phyloP scores from a whole-genome alignment of 331 rosid genomes.

The Prunus yedoensis region DNA sequence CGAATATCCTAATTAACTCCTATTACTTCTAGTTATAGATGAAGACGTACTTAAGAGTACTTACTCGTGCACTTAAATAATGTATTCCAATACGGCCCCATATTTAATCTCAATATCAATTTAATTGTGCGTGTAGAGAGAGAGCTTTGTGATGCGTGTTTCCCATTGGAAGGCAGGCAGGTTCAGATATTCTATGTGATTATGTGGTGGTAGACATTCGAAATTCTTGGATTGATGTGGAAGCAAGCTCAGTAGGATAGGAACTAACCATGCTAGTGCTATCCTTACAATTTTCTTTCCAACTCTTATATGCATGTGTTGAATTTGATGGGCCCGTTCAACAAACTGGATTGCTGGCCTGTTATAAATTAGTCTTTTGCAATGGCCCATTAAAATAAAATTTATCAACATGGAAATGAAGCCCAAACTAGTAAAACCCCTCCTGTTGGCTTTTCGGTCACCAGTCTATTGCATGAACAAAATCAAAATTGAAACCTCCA shows the following conservation, averaged over 20 bases:
- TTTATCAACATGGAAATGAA: neutral
- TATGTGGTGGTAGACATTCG: neutral
- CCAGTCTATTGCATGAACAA: too few relatives aligned
- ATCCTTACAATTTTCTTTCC: neutral
- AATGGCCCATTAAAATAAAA: neutral
- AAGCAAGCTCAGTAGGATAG: neutral
- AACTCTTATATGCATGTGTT: neutral
- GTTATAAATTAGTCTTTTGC: neutral
- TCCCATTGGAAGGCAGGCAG: neutral
- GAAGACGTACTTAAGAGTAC: too few relatives aligned
- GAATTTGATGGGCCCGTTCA: too few relatives aligned
- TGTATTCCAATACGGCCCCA: too few relatives aligned
- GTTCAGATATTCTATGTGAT: neutral
- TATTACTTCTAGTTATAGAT: too few relatives aligned
- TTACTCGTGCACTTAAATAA: too few relatives aligned
- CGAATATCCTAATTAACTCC: too few relatives aligned
- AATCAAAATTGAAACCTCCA: too few relatives aligned
- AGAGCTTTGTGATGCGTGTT: neutral
- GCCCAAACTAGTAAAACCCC: neutral
- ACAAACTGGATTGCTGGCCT: neutral
- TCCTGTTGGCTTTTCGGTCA: too few relatives aligned
- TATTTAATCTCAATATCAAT: too few relatives aligned
- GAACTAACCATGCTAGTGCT: neutral
- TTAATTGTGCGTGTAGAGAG: too few relatives aligned
- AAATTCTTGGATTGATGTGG: neutral